Evolutionary conservation across 768 basidiomycete genomes (phyloP).

Genomic region (Lepiota brunneoincarnata): DNA sequence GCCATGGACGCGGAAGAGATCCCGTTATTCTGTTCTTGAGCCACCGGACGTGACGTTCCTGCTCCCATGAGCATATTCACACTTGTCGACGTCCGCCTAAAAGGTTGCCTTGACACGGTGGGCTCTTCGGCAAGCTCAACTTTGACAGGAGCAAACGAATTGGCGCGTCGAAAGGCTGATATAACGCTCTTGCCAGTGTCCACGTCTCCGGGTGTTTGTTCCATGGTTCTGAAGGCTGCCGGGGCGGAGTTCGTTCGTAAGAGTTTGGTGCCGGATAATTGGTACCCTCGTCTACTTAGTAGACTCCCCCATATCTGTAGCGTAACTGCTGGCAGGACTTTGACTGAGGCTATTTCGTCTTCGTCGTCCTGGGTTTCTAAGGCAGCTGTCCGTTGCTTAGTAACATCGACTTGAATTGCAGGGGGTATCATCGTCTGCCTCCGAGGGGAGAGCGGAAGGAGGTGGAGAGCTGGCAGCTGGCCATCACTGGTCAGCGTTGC

Average conservation of each 20-base stretch:
- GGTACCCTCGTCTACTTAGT: slow-evolving; percentile 65
- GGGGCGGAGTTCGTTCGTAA: slow-evolving; percentile 45
- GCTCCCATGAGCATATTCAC: slow-evolving; percentile 9
- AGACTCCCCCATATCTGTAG: slow-evolving; percentile 72
- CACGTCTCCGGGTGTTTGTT: slow-evolving; percentile 12
- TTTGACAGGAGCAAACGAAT: slow-evolving; percentile 56
- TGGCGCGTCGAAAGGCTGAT: slow-evolving; percentile 56
- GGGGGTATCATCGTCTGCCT: slow-evolving; percentile 14
- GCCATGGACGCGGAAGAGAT: slow-evolving; percentile 14
- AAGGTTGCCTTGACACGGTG: slow-evolving; percentile 33
- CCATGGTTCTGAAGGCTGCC: slow-evolving; percentile 5
- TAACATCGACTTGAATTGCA: slow-evolving; percentile 7
- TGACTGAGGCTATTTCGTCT: slow-evolving; percentile 55
- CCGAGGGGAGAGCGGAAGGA: slow-evolving; percentile 17
- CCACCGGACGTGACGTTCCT: background rate
- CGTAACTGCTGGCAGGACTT: slow-evolving; percentile 59
- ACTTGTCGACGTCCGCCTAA: slow-evolving; percentile 39
- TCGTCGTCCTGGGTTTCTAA: slow-evolving; percentile 38
- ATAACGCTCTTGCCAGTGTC: slow-evolving; percentile 38
- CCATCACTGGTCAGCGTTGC: background rate
- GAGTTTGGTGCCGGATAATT: slow-evolving; percentile 55
- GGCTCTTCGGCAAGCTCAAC: slow-evolving; percentile 16
- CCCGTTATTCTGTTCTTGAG: slow-evolving; percentile 16
- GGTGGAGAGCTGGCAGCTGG: slow-evolving; percentile 22
- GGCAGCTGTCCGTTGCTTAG: slow-evolving; percentile 13